Evolutionary conservation across 2,329 filamentous ascomycete genomes (phyloP).

Genomic region (Fusarium sp.): DNA sequence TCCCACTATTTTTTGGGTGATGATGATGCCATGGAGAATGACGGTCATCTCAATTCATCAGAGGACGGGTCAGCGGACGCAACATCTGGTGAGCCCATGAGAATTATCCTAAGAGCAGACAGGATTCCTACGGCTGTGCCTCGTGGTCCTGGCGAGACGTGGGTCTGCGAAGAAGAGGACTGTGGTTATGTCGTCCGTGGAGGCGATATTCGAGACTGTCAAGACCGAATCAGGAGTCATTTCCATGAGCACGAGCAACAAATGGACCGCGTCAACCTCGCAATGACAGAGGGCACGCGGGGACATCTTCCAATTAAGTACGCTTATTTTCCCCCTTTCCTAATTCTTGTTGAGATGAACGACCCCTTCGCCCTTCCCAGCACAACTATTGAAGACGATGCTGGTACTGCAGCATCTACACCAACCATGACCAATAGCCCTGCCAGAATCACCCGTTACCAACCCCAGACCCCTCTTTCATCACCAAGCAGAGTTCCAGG

Average conservation of each 20-base stretch:
- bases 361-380: background rate
- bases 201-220: constrained; percentile 66
- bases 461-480: constrained; percentile 7
- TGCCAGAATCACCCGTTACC: constrained; percentile 1
- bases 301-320: constrained; percentile 69
- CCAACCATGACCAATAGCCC: constrained; percentile 14
- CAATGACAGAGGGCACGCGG: constrained; percentile 65
- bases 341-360: constrained; percentile 48
- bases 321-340: constrained; percentile 52
- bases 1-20: constrained; percentile 49
- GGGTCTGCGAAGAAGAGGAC: constrained; percentile 72
- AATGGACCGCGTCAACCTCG: constrained; percentile 61
- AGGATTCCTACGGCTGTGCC: constrained; percentile 61
- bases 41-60: constrained; percentile 32
- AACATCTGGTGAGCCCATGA: constrained; percentile 47
- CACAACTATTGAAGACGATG: constrained; percentile 2
- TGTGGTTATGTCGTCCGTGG: constrained; percentile 73
- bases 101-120: constrained; percentile 61
- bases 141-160: constrained; percentile 70
- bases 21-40: constrained; percentile 50
- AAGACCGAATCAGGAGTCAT: constrained; percentile 69
- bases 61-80: constrained; percentile 36
- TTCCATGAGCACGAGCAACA: constrained; percentile 69
- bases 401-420: constrained; percentile 6
- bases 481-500: constrained; percentile 17